These are phyloP conservation scores for Russula vinacea DNA, from an alignment of 768 basidiomycete species.

Conservation along the genomic window DNA sequence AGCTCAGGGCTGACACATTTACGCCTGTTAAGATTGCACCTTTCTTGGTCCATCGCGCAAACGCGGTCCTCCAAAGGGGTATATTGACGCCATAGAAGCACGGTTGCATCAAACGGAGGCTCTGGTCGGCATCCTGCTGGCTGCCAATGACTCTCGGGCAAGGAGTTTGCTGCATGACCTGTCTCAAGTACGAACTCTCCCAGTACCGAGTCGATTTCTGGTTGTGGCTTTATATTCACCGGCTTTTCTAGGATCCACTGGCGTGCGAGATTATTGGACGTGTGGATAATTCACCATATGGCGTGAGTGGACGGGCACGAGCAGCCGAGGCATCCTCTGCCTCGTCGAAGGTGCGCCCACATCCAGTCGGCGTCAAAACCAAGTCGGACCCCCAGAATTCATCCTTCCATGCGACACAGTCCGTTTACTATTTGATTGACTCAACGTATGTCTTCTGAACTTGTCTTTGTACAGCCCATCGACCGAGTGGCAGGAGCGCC, in stretches of 20 bases:
- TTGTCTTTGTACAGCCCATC: constrained; percentile 52
- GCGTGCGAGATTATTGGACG: constrained; percentile 78
- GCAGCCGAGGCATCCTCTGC: constrained; percentile 36
- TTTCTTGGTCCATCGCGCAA: constrained; percentile 77
- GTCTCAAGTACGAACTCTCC: constrained; percentile 31
- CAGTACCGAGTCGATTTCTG: background rate
- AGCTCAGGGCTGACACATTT: constrained; percentile 23
- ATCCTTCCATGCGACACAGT: constrained; percentile 56
- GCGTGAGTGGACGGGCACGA: constrained; percentile 62
- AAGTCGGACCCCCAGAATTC: constrained; percentile 22
- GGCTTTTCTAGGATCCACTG: constrained; percentile 56
- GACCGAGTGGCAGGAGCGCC: constrained; percentile 79
- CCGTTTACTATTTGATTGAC: constrained; percentile 33
- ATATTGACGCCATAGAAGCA: constrained; percentile 92
- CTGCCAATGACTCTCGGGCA: constrained; percentile 43
- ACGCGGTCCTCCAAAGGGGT: constrained; percentile 88
- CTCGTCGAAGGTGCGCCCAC: constrained; percentile 31
- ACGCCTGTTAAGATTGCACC: constrained; percentile 54
- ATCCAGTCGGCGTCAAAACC: constrained; percentile 28
- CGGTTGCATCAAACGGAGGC: constrained; percentile 90
- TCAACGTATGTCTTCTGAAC: constrained; percentile 1
- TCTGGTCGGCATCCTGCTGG: constrained; percentile 75
- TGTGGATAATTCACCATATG: constrained; percentile 79
- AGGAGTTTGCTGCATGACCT: constrained; percentile 42
- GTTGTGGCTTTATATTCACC: background rate